A percentile compares a stretch with the other conserved stretches of the same genome.
phyloP scores from a whole-genome alignment of 495 filamentous ascomycete genomes.

The Tuber microsphaerosporum region DNA sequence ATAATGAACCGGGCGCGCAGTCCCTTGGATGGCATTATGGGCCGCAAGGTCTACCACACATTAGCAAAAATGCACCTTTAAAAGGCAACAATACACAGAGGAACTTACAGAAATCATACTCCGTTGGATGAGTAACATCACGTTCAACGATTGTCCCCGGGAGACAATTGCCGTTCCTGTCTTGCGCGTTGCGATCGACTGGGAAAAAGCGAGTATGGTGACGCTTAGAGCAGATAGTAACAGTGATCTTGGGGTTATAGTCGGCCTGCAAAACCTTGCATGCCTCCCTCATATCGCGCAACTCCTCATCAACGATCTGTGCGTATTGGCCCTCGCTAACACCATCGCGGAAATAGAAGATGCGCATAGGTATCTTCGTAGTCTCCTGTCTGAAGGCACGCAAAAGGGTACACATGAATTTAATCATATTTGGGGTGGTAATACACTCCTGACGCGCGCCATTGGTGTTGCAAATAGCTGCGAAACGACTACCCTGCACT shows the following conservation, averaged over 20 bases:
- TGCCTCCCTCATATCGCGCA: slow-evolving; percentile 60
- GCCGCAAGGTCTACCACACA: slow-evolving; percentile 50
- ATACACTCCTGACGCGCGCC: slow-evolving; percentile 71
- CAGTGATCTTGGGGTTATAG: slow-evolving; percentile 58
- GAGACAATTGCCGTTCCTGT: slow-evolving; percentile 68
- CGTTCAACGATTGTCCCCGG: slow-evolving; percentile 78
- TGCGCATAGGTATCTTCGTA: slow-evolving; percentile 52
- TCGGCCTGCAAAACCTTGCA: slow-evolving; percentile 36
- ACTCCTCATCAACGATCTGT: slow-evolving; percentile 68
- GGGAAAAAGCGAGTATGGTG: slow-evolving; percentile 94
- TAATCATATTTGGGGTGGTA: slow-evolving; percentile 53
- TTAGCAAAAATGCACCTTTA: slow-evolving; percentile 15
- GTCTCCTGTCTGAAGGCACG: slow-evolving; percentile 57
- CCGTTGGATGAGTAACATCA: slow-evolving; percentile 81
- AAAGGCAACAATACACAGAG: slow-evolving; percentile 1
- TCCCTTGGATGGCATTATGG: slow-evolving; percentile 73
- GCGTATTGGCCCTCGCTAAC: slow-evolving; percentile 79
- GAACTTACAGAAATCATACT: slow-evolving; percentile 75
- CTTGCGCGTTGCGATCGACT: slow-evolving; percentile 48
- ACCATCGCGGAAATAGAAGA: slow-evolving; percentile 93
- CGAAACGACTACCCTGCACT: slow-evolving; percentile 58
- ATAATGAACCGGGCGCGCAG: slow-evolving; percentile 70
- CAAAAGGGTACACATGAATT: slow-evolving; percentile 57
- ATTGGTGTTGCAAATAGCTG: slow-evolving; percentile 69
- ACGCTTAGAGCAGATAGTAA: slow-evolving; percentile 83